These are phyloP conservation scores for Phtheirospermum japonicum DNA, from an alignment of 257 asterid species.

Conservation along the genomic window DNA sequence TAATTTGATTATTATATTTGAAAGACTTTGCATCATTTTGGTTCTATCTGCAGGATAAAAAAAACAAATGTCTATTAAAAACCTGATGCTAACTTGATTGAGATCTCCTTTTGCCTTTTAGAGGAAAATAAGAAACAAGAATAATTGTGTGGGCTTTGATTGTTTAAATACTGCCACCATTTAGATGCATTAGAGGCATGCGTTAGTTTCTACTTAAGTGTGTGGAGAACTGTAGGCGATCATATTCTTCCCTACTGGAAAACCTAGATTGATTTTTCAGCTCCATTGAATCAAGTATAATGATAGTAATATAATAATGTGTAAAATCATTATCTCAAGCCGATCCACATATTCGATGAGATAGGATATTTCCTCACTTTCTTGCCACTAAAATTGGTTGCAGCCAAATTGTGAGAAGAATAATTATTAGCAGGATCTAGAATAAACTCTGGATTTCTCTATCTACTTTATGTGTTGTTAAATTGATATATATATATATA, in stretches of 20 bases:
- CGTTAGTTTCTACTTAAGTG: slow-evolving; percentile 10
- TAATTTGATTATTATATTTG: neutral
- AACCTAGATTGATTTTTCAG: slow-evolving; percentile 4
- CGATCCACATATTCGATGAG: slow-evolving; percentile 10
- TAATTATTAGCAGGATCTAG: slow-evolving; percentile 3
- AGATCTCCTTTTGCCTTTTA: slow-evolving; percentile 4
- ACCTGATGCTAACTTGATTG: slow-evolving; percentile 10
- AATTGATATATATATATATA: neutral
- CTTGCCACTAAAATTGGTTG: neutral
- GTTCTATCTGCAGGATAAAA: slow-evolving; percentile 14
- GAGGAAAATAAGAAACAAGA: slow-evolving; percentile 13
- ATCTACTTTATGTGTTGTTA: slow-evolving; percentile 3
- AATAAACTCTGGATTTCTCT: slow-evolving; percentile 7
- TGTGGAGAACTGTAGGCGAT: slow-evolving; percentile 3
- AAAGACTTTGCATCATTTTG: slow-evolving; percentile 10
- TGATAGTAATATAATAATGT: neutral
- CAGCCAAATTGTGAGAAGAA: slow-evolving; percentile 21
- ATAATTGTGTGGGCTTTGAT: neutral
- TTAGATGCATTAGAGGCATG: slow-evolving; percentile 3
- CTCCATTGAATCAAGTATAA: neutral
- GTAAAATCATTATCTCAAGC: neutral
- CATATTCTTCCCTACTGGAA: slow-evolving; percentile 10
- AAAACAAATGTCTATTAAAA: neutral
- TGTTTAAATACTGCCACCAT: neutral
- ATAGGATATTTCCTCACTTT: slow-evolving; percentile 2